Conservation (phyloP, 306 rosid genomes). For the Potentilla sterilis region DNA sequence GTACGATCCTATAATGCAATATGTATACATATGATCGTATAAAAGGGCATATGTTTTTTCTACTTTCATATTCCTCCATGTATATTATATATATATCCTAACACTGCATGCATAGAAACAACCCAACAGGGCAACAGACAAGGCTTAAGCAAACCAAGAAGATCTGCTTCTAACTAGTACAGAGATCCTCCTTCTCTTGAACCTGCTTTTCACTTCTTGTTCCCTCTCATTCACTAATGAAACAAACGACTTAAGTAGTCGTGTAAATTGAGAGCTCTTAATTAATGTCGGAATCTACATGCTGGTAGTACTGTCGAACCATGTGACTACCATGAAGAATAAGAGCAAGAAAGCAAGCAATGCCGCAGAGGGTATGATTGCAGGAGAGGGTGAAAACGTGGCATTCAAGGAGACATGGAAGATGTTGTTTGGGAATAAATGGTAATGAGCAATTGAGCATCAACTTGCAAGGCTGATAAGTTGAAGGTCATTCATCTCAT, state of each 20-base stretch:
- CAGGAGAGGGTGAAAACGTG: too few relatives aligned
- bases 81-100: too few relatives aligned
- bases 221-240: conserved; percentile 19
- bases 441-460: too few relatives aligned
- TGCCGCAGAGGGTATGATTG: conserved; percentile 7
- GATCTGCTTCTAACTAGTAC: too few relatives aligned
- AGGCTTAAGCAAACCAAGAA: too few relatives aligned
- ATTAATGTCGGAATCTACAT: neutral
- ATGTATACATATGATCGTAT: neutral
- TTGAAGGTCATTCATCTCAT: too few relatives aligned
- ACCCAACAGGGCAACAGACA: too few relatives aligned
- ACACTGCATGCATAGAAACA: too few relatives aligned
- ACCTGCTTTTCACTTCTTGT: neutral
- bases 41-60: neutral
- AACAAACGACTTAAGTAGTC: conserved; percentile 1
- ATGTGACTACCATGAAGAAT: conserved; percentile 16
- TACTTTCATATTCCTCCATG: too few relatives aligned
- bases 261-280: neutral
- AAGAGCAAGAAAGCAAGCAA: conserved; percentile 26
- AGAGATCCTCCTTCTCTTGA: neutral
- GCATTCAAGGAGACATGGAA: too few relatives aligned
- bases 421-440: too few relatives aligned
- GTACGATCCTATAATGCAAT: neutral
- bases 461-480: too few relatives aligned
- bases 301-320: conserved; percentile 11